Conservation (phyloP, 2,329 filamentous ascomycete species). For the Macroventuria anomochaeta region DNA sequence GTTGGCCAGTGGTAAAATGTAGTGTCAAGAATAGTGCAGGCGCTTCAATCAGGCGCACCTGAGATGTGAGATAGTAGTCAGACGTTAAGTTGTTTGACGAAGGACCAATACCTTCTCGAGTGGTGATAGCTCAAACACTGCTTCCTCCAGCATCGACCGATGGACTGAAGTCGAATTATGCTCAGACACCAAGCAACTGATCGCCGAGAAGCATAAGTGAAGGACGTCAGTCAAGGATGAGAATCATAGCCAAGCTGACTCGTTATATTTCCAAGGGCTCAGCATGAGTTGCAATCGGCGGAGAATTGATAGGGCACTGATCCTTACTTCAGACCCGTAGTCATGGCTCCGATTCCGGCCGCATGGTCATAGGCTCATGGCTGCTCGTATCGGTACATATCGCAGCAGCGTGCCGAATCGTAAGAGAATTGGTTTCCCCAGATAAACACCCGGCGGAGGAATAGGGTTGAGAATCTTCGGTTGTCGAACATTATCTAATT, state of each 20-base stretch:
- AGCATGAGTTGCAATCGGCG: constrained; percentile 7
- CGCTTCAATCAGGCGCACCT: neutral
- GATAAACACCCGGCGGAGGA: constrained; percentile 27
- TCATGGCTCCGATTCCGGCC: constrained; percentile 40
- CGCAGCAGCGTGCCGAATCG: constrained; percentile 26
- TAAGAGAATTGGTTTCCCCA: constrained; percentile 23
- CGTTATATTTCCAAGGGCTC: constrained; percentile 19
- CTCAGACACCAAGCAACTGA: constrained; percentile 13
- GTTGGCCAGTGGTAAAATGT: no score
- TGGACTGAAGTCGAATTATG: constrained; percentile 8
- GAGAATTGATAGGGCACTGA: constrained; percentile 25
- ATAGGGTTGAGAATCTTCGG: constrained; percentile 1
- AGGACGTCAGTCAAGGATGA: constrained; percentile 13
- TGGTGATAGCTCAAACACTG: neutral
- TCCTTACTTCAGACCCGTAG: constrained; percentile 32
- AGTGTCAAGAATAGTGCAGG: no score
- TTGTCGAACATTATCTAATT: constrained; percentile 8
- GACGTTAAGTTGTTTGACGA: neutral
- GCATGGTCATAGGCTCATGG: constrained; percentile 29
- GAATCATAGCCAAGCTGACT: constrained; percentile 17
- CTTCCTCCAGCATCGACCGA: neutral
- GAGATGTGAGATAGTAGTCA: neutral
- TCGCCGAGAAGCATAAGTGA: constrained; percentile 9
- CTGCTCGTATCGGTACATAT: constrained; percentile 17
- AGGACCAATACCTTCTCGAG: neutral